These are phyloP conservation scores for Cyberlindnera nakhonratchasimensis DNA, from an alignment of 805 yeast species.

Conservation along the genomic window DNA sequence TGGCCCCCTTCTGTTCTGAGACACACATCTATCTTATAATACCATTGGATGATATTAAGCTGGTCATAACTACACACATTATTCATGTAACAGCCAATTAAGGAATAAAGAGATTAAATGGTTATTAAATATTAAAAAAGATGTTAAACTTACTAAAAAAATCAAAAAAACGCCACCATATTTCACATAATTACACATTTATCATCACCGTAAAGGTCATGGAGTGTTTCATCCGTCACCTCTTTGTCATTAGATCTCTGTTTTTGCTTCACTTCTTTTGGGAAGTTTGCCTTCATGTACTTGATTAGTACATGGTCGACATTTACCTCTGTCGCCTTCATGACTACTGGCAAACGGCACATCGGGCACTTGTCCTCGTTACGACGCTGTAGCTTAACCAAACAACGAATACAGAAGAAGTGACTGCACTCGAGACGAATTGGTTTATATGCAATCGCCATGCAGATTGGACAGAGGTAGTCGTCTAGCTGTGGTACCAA, in stretches of 20 bases:
- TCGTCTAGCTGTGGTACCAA: constrained; percentile 74
- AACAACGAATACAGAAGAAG: constrained; percentile 68
- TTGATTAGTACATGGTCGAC: constrained; percentile 52
- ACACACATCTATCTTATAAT: no score
- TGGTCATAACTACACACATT: no score
- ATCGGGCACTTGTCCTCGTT: constrained; percentile 62
- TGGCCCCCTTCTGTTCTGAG: no score
- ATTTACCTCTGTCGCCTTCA: constrained; percentile 55
- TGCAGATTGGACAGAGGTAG: constrained; percentile 71
- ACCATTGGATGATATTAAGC: no score
- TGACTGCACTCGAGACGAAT: constrained; percentile 62
- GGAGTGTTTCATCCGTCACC: constrained; percentile 39
- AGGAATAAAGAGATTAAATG: no score
- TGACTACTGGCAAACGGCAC: constrained; percentile 52
- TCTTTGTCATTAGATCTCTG: constrained; percentile 51
- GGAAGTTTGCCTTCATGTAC: constrained; percentile 58
- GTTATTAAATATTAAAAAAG: no score
- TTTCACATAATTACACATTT: constrained; percentile 18
- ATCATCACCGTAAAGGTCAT: constrained; percentile 20
- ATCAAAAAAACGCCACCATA: no score
- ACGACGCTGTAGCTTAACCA: constrained; percentile 62
- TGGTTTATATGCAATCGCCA: constrained; percentile 68
- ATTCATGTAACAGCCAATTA: no score
- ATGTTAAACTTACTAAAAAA: not conserved
- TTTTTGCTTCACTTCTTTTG: constrained; percentile 62